Evolutionary conservation across 345 rosid species (phyloP).

Genomic region (Acer campestre): DNA sequence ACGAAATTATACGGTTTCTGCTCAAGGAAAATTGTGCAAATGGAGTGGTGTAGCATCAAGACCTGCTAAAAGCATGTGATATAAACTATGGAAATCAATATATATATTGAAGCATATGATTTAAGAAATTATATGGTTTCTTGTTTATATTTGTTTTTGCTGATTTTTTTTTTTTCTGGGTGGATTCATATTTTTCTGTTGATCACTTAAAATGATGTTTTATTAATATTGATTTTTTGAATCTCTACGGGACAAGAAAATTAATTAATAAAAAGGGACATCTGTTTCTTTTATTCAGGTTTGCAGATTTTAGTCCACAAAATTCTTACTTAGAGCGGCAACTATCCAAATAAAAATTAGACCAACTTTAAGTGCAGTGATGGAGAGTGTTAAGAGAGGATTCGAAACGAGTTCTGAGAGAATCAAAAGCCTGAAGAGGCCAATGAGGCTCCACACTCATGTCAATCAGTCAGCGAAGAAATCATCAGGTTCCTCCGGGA

Average conservation of each 20-base stretch:
- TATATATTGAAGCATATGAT: too few relatives aligned
- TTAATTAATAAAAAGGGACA: too few relatives aligned
- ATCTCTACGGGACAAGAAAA: too few relatives aligned
- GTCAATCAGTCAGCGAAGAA: conserved; percentile 20
- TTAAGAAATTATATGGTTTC: background rate
- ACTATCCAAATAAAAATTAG: conserved; percentile 17
- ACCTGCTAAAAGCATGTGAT: background rate
- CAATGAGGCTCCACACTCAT: conserved; percentile 24
- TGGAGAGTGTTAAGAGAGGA: conserved; percentile 37
- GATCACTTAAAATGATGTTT: background rate
- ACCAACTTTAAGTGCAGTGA: conserved; percentile 30
- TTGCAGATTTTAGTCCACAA: conserved; percentile 28
- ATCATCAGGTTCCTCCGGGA: conserved; percentile 8
- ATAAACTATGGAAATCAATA: too few relatives aligned
- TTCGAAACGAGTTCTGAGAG: conserved; percentile 49
- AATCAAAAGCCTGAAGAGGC: conserved; percentile 46
- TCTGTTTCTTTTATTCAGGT: too few relatives aligned
- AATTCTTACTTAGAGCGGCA: conserved; percentile 26
- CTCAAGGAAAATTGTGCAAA: background rate
- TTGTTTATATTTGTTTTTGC: background rate
- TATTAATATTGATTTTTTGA: background rate
- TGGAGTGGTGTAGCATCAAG: background rate
- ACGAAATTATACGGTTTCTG: background rate
- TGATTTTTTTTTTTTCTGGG: background rate
- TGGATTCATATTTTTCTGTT: background rate